A percentile compares a stretch with the other conserved stretches of the same genome.
Evolutionary conservation across 805 yeast genomes (phyloP).

Genomic region (Starmera dryadoides): DNA sequence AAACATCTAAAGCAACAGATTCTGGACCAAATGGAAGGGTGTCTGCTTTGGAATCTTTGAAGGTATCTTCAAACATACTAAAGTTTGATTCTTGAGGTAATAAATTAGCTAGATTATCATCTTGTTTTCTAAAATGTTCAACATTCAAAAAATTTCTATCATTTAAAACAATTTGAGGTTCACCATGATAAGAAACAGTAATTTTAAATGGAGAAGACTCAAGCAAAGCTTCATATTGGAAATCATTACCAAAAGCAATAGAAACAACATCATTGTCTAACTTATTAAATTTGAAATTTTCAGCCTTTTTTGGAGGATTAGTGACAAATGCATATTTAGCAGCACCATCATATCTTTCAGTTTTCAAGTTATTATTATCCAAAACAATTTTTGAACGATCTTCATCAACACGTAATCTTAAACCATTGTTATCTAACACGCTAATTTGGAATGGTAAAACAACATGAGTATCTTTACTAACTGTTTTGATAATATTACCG

Average conservation of each 20-base stretch:
- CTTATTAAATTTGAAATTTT: slow-evolving; percentile 10
- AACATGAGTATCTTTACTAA: slow-evolving; percentile 30
- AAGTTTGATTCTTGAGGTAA: slow-evolving; percentile 54
- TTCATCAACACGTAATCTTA: slow-evolving; percentile 68
- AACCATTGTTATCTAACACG: slow-evolving; percentile 45
- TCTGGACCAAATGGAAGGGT: slow-evolving; percentile 80
- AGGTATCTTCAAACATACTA: slow-evolving; percentile 65
- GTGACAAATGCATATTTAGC: slow-evolving; percentile 47
- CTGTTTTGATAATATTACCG: slow-evolving; percentile 41
- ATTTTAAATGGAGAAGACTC: slow-evolving; percentile 42
- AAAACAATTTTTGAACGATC: slow-evolving; percentile 23
- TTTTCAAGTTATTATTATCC: slow-evolving; percentile 24
- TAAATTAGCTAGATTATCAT: slow-evolving; percentile 33
- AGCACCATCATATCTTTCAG: slow-evolving; percentile 54
- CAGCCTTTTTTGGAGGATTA: slow-evolving; percentile 14
- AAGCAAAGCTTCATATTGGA: slow-evolving; percentile 36
- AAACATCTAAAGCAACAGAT: slow-evolving; percentile 73
- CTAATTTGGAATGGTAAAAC: slow-evolving; percentile 51
- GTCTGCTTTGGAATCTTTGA: slow-evolving; percentile 61
- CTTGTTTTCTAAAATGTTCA: slow-evolving; percentile 68
- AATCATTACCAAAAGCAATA: slow-evolving; percentile 30
- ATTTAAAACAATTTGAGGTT: slow-evolving; percentile 51
- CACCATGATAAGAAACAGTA: slow-evolving; percentile 36
- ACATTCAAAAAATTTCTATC: slow-evolving; percentile 64
- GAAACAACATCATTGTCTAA: slow-evolving; percentile 12